These are phyloP conservation scores for Scutellaria galericulata DNA, from an alignment of 257 asterid genomes.

Conservation along the genomic window DNA sequence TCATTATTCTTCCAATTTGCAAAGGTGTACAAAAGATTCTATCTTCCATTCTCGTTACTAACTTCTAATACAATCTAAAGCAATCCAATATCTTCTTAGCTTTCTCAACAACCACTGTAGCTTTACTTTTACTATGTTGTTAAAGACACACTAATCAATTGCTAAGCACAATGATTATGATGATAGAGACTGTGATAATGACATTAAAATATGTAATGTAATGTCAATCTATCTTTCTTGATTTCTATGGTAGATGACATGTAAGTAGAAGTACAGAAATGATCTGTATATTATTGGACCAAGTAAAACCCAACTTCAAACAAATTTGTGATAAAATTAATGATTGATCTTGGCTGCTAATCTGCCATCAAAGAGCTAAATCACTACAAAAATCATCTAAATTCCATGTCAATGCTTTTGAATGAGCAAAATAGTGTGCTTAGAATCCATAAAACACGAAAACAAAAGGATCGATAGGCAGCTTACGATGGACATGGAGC, in stretches of 20 bases:
- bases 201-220: neutral
- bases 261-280: neutral
- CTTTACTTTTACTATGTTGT: constrained; percentile 34
- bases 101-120: constrained; percentile 43
- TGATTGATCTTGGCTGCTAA: constrained; percentile 29
- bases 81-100: constrained; percentile 38
- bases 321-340: constrained; percentile 19
- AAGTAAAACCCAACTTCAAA: constrained; percentile 10
- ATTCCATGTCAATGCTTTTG: constrained; percentile 29
- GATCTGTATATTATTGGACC: neutral
- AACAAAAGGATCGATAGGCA: neutral
- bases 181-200: constrained; percentile 10
- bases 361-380: constrained; percentile 35
- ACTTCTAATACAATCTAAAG: constrained; percentile 51
- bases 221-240: constrained; percentile 7
- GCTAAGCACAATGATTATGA: constrained; percentile 37
- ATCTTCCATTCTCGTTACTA: constrained; percentile 9
- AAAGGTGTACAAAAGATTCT: constrained; percentile 20
- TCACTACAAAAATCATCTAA: constrained; percentile 38
- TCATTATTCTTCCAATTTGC: constrained; percentile 39
- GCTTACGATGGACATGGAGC: constrained; percentile 23
- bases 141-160: constrained; percentile 29
- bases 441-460: constrained; percentile 34
- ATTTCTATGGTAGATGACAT: neutral
- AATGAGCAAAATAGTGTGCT: constrained; percentile 32